Conservation (phyloP, 129 eudicot genomes). For the Lonicera japonica region DNA sequence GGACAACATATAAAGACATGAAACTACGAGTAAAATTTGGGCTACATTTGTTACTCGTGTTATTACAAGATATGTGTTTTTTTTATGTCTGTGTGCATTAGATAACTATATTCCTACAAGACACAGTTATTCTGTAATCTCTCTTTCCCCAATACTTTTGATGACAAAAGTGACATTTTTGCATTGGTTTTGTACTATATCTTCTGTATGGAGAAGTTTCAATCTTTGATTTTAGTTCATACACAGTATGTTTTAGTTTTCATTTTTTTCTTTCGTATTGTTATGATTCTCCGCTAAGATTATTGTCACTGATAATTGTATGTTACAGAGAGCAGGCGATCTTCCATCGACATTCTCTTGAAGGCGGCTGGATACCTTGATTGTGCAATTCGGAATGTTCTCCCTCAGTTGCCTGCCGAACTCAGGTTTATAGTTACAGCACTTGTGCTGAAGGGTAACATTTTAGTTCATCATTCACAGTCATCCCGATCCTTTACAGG, state of each 20-base stretch:
- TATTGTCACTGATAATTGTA: neutral
- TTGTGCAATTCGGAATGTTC: slow-evolving; percentile 80
- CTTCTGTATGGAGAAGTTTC: neutral
- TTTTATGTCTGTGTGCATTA: neutral
- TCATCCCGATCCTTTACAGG: slow-evolving; percentile 7
- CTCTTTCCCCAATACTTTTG: neutral
- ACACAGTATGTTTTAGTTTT: neutral
- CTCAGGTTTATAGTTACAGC: slow-evolving; percentile 39
- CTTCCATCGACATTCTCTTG: slow-evolving; percentile 73
- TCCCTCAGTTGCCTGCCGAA: slow-evolving; percentile 76
- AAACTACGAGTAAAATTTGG: no score
- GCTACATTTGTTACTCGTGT: no score
- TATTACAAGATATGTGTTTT: no score
- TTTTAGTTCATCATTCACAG: neutral
- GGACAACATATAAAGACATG: no score
- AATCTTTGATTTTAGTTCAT: no score
- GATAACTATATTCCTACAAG: neutral
- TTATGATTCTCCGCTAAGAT: neutral
- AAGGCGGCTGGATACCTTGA: slow-evolving; percentile 99
- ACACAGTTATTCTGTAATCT: neutral
- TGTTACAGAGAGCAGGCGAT: slow-evolving; percentile 70
- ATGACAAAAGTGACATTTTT: neutral
- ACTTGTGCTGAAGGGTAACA: slow-evolving; percentile 4
- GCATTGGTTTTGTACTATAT: neutral
- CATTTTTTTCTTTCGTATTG: neutral